A percentile compares a stretch with the other conserved stretches of the same genome.
Evolutionary conservation across 257 asterid genomes (phyloP).

Genomic region (Datura wrightii): DNA sequence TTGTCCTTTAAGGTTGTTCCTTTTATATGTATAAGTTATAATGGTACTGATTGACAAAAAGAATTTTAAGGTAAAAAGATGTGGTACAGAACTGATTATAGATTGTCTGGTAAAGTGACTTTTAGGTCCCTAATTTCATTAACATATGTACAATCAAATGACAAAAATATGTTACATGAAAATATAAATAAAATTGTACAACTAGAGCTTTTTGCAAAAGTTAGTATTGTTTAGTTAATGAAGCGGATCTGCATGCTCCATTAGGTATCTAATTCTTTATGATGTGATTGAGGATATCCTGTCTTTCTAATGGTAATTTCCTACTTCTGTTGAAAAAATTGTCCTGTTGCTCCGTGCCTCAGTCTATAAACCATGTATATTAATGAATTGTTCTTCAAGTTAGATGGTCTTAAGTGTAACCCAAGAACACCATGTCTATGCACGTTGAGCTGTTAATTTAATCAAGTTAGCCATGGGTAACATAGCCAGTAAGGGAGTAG

Average conservation of each 20-base stretch:
- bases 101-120: neutral
- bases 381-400: constrained; percentile 8
- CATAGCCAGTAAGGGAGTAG: constrained; percentile 18
- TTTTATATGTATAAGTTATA: neutral
- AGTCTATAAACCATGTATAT: neutral
- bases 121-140: constrained; percentile 13
- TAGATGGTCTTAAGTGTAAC: constrained; percentile 2
- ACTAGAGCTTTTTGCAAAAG: constrained; percentile 1
- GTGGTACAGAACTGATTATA: neutral
- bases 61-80: neutral
- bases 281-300: neutral
- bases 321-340: neutral
- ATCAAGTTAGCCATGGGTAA: neutral
- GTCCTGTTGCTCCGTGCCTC: neutral
- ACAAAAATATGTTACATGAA: neutral
- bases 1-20: neutral
- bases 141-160: neutral
- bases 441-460: constrained; percentile 11
- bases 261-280: constrained; percentile 3
- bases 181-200: neutral
- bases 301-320: neutral
- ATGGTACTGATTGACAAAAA: neutral
- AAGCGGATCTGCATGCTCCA: neutral
- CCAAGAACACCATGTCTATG: neutral
- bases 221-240: neutral